A percentile compares a stretch with the other conserved stretches of the same genome.
phyloP scores from a whole-genome alignment of 2,329 filamentous ascomycete genomes.

The Aphanocladium album region DNA sequence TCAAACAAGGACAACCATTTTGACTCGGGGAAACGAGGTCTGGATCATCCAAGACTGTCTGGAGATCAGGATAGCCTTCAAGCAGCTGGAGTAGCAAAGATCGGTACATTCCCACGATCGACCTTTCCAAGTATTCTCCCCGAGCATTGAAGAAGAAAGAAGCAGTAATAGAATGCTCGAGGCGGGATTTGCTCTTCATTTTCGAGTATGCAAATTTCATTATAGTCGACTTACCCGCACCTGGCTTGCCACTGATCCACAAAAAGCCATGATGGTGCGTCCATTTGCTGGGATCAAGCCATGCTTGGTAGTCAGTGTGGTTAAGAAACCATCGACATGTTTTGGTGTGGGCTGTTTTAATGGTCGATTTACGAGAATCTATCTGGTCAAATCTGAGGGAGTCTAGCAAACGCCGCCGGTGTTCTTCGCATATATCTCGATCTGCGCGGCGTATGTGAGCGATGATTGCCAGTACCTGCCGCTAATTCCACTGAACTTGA shows the following conservation, averaged over 20 bases:
- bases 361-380: conserved; percentile 13
- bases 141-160: conserved; percentile 48
- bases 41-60: conserved; percentile 25
- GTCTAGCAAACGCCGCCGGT: conserved; percentile 8
- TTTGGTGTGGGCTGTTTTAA: conserved; percentile 13
- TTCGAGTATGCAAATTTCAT: conserved; percentile 35
- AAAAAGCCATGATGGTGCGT: conserved; percentile 33
- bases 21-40: not conserved
- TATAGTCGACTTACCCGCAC: conserved; percentile 41
- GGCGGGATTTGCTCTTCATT: conserved; percentile 15
- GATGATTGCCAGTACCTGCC: not conserved
- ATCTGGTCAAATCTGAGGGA: conserved; percentile 15
- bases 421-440: too few species aligned
- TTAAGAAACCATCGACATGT: conserved; percentile 20
- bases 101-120: conserved; percentile 42
- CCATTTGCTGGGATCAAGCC: not conserved
- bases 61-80: conserved; percentile 26
- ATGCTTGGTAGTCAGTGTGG: conserved; percentile 9
- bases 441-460: too few species aligned
- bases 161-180: conserved; percentile 20
- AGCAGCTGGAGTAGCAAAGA: conserved; percentile 44
- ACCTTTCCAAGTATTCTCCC: conserved; percentile 38
- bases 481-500: not conserved
- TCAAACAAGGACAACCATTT: not conserved
- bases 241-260: conserved; percentile 44